phyloP scores from a whole-genome alignment of 129 eudicot species.

The Artemisia argyi region DNA sequence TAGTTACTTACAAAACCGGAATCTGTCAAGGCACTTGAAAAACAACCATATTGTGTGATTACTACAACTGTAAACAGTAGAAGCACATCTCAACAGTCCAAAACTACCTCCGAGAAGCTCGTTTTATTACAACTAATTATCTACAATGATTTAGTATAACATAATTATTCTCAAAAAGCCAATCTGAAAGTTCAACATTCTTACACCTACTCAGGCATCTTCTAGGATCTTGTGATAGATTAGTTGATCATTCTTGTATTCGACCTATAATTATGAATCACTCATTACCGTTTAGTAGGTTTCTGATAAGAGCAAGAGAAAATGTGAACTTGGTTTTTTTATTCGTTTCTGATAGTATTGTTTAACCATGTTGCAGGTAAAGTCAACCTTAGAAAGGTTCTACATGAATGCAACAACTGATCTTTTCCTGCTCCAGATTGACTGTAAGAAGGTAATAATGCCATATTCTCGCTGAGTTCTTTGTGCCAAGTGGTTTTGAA shows the following conservation, averaged over 20 bases:
- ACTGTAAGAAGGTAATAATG: constrained; percentile 52
- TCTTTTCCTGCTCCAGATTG: constrained; percentile 74
- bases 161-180: too few relatives aligned
- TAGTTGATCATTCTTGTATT: too few relatives aligned
- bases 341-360: background rate
- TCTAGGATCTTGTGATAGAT: background rate
- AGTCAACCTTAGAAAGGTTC: constrained; percentile 56
- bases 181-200: too few relatives aligned
- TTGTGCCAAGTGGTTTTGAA: background rate
- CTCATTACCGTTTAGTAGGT: background rate
- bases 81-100: too few relatives aligned
- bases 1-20: too few relatives aligned
- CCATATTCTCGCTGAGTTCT: background rate
- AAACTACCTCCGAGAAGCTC: too few relatives aligned
- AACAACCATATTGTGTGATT: too few relatives aligned
- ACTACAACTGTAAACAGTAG: too few relatives aligned
- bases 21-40: too few relatives aligned
- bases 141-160: too few relatives aligned
- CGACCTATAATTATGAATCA: background rate
- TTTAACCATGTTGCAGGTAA: constrained; percentile 42
- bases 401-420: constrained; percentile 45
- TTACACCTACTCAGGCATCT: background rate
- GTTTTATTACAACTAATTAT: too few relatives aligned
- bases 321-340: too few relatives aligned
- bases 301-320: background rate